phyloP scores from a whole-genome alignment of 352 stramenopile genomes.

The Poterioochromonas sp. region DNA sequence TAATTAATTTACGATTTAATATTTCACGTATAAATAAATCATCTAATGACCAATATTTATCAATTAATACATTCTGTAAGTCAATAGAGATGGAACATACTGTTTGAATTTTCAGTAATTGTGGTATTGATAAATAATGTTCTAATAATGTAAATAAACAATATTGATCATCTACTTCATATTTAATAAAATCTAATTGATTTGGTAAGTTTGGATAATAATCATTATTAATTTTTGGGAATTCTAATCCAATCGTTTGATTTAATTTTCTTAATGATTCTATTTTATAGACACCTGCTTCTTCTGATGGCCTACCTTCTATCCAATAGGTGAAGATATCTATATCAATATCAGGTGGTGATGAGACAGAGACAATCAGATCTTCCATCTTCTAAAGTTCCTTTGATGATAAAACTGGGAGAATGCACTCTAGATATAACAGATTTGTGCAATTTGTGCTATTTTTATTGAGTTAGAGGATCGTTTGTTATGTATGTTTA shows the following conservation, averaged over 20 bases:
- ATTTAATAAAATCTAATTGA: not conserved
- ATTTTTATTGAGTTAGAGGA: too few relatives aligned
- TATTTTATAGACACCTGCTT: not conserved
- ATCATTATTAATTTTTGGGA: not conserved
- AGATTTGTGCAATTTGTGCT: too few relatives aligned
- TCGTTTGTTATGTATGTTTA: too few relatives aligned
- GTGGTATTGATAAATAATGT: not conserved
- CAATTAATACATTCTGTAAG: not conserved
- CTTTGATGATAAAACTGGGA: too few relatives aligned
- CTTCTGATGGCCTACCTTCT: not conserved
- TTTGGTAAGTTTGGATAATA: not conserved
- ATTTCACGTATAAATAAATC: conserved; percentile 6
- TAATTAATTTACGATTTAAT: not conserved
- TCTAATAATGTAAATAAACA: not conserved
- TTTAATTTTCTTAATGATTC: not conserved
- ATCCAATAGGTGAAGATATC: not conserved
- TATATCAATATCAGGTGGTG: conserved; percentile 4
- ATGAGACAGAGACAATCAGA: not conserved
- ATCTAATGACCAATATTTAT: conserved; percentile 15
- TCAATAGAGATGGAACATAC: not conserved
- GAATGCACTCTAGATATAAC: too few relatives aligned
- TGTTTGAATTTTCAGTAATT: not conserved
- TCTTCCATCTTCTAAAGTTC: conserved; percentile 19
- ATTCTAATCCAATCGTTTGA: not conserved
- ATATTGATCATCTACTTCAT: conserved; percentile 17